These are phyloP conservation scores for Thuja plicata DNA, from an alignment of 83 land plant genomes.

Conservation along the genomic window DNA sequence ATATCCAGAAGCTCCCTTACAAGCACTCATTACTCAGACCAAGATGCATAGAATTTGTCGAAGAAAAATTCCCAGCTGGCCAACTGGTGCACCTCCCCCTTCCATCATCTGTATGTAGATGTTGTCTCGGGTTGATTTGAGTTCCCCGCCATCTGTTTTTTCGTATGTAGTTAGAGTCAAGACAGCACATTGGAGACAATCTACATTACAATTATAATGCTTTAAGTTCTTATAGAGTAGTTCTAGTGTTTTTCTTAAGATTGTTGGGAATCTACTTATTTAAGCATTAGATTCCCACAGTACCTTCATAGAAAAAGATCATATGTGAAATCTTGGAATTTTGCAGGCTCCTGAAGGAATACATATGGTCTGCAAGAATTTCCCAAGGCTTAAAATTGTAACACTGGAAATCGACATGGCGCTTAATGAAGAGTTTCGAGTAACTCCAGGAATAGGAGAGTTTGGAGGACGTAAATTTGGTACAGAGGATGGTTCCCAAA, in stretches of 20 bases:
- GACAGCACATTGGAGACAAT: background rate
- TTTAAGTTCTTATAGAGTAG: background rate
- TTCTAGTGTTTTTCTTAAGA: background rate
- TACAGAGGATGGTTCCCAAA: conserved; percentile 48
- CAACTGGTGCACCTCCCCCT: no score
- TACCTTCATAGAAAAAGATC: background rate
- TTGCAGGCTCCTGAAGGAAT: conserved; percentile 88
- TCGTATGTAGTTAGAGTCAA: background rate
- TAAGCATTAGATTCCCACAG: background rate
- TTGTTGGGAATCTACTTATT: background rate
- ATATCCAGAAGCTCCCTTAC: background rate
- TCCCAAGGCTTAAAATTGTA: conserved; percentile 79
- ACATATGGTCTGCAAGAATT: conserved; percentile 76
- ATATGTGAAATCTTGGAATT: background rate
- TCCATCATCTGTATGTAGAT: no score
- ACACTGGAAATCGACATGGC: conserved; percentile 88
- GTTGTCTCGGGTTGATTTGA: background rate
- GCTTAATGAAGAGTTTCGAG: conserved; percentile 75
- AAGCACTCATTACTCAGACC: background rate
- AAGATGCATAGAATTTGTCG: background rate
- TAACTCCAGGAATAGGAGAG: conserved; percentile 89
- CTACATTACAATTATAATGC: no score
- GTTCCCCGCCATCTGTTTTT: background rate
- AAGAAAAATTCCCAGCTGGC: no score
- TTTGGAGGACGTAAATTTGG: conserved; percentile 93